Conservation (phyloP, 441 rosid species). For the Metrosideros polymorpha region DNA sequence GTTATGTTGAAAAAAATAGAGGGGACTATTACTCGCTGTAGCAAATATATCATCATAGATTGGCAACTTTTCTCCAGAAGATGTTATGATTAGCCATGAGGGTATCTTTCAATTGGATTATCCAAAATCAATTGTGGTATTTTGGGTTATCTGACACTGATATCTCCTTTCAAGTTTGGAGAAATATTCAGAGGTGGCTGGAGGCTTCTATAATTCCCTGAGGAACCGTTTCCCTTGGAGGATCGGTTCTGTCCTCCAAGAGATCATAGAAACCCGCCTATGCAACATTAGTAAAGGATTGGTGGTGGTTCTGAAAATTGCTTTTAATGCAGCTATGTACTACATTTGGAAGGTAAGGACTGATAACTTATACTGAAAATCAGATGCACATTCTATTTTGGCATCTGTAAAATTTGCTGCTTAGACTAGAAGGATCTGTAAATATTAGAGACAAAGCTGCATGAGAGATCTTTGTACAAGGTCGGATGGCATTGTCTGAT, state of each 20-base stretch:
- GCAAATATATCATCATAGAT: neutral
- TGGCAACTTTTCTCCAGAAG: neutral
- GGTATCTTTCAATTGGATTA: neutral
- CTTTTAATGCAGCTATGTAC: neutral
- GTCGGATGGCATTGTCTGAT: neutral
- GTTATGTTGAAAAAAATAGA: neutral
- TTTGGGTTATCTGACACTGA: neutral
- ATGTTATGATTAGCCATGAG: neutral
- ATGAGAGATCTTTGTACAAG: neutral
- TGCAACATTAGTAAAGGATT: neutral
- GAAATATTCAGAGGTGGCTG: neutral
- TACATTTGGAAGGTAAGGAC: neutral
- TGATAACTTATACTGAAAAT: neutral
- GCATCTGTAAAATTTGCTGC: neutral
- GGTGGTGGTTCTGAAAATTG: neutral
- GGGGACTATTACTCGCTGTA: rapidly evolving
- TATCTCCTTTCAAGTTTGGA: neutral
- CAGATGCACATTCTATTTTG: neutral
- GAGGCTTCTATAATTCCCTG: neutral
- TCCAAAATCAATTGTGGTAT: neutral
- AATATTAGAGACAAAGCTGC: neutral
- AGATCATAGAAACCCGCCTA: neutral
- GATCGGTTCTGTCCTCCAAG: neutral
- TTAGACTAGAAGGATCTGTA: neutral
- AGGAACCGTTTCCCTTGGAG: neutral